Conservation (phyloP, 148 eudicot genomes). For the Chenopodium quinoa region DNA sequence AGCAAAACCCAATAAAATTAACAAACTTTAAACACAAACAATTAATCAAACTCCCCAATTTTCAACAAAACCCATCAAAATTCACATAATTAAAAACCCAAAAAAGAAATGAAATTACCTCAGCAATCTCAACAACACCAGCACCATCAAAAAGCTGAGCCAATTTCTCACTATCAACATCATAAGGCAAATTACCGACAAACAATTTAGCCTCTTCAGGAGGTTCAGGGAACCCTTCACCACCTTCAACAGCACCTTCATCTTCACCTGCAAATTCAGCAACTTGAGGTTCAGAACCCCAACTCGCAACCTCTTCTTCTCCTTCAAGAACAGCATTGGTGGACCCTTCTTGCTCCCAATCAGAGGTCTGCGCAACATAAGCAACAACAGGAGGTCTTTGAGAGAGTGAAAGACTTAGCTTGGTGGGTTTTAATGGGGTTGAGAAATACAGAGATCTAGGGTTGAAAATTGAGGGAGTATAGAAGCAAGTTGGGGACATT, state of each 20-base stretch:
- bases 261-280: slow-evolving; percentile 23
- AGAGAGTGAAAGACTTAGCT: slow-evolving; percentile 32
- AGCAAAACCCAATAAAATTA: no score
- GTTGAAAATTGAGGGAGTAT: slow-evolving; percentile 36
- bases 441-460: slow-evolving; percentile 33
- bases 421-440: slow-evolving; percentile 48
- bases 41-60: neutral
- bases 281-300: slow-evolving; percentile 22
- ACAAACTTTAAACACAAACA: neutral
- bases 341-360: slow-evolving; percentile 39
- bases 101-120: slow-evolving; percentile 33
- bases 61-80: slow-evolving; percentile 10
- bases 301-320: slow-evolving; percentile 22
- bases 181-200: slow-evolving; percentile 80
- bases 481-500: slow-evolving; percentile 41
- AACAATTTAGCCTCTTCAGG: slow-evolving; percentile 66
- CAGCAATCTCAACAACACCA: slow-evolving; percentile 80
- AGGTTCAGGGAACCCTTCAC: slow-evolving; percentile 37
- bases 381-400: slow-evolving; percentile 32
- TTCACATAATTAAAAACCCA: slow-evolving; percentile 10
- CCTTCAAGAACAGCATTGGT: slow-evolving; percentile 39
- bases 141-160: slow-evolving; percentile 69
- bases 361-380: slow-evolving; percentile 45
- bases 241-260: slow-evolving; percentile 26
- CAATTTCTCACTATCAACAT: slow-evolving; percentile 67